Evolutionary conservation across 441 rosid species (phyloP).

Genomic region (Pelargonium fulgidum): DNA sequence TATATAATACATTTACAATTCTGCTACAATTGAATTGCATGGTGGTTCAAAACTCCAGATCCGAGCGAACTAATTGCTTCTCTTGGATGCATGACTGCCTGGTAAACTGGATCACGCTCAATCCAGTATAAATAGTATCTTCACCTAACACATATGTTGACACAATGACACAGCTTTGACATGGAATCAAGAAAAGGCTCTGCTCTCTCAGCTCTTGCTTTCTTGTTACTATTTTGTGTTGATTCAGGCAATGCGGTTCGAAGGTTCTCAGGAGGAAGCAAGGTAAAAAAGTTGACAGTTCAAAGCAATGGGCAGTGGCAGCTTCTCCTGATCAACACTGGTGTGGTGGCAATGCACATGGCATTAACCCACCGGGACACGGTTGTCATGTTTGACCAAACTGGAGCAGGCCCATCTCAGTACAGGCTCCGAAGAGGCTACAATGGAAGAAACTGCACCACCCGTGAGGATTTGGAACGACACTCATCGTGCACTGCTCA

Average conservation of each 20-base stretch:
- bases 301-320: slow-evolving; percentile 24
- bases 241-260: slow-evolving; percentile 11
- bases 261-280: neutral
- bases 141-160: too few species aligned
- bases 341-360: slow-evolving; percentile 34
- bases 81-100: neutral
- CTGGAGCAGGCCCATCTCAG: slow-evolving; percentile 22
- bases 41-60: too few species aligned
- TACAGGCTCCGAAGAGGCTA: slow-evolving; percentile 22
- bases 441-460: slow-evolving; percentile 19
- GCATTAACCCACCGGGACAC: slow-evolving; percentile 31
- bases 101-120: neutral
- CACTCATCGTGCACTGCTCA: slow-evolving; percentile 24
- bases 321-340: slow-evolving; percentile 25
- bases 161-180: too few species aligned
- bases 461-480: slow-evolving; percentile 18
- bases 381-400: slow-evolving; percentile 33
- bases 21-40: neutral
- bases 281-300: neutral
- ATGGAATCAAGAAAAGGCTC: neutral
- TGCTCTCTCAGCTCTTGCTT: neutral
- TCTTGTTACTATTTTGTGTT: slow-evolving; percentile 8
- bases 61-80: neutral
- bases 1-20: too few species aligned
- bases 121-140: too few species aligned